A percentile compares a stretch with the other conserved stretches of the same genome.
Conservation (phyloP, 805 yeast species). For the Ogataea pilisensis region DNA sequence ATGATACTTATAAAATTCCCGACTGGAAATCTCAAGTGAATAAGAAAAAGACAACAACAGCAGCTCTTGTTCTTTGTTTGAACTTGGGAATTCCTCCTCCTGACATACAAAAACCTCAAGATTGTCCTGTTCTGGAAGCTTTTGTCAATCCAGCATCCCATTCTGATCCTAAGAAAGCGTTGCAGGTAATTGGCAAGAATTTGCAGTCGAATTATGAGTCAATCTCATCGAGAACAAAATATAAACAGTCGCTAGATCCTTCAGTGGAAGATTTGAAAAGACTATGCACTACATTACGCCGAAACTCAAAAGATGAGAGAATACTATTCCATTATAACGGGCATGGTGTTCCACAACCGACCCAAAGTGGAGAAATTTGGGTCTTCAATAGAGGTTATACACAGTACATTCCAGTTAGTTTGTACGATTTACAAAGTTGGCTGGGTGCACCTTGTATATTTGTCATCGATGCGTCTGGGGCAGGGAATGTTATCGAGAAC, state of each 20-base stretch:
- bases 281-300: conserved; percentile 80
- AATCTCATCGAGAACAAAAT: conserved; percentile 78
- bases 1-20: conserved; percentile 62
- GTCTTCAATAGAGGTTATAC: conserved; percentile 96
- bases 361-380: conserved; percentile 96
- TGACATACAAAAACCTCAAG: conserved; percentile 87
- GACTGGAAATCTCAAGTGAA: conserved; percentile 94
- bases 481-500: conserved; percentile 88
- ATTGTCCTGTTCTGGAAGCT: conserved; percentile 87
- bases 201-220: conserved; percentile 88
- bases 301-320: conserved; percentile 91
- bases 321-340: conserved; percentile 94
- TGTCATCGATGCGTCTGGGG: conserved; percentile 91
- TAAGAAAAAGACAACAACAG: conserved; percentile 87
- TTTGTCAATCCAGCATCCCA: conserved; percentile 87
- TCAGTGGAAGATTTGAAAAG: conserved; percentile 93
- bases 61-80: conserved; percentile 85
- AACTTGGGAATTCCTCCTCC: conserved; percentile 98
- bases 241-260: conserved; percentile 89
- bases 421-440: conserved; percentile 96
- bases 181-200: conserved; percentile 85
- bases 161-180: conserved; percentile 83
- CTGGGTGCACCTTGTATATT: conserved; percentile 95
- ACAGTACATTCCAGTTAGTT: conserved; percentile 92
- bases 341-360: conserved; percentile 97